A percentile compares a stretch with the other conserved stretches of the same genome.
Evolutionary conservation across 1,284 basidiomycete genomes (phyloP).

Genomic region (Schizophyllum amplum): DNA sequence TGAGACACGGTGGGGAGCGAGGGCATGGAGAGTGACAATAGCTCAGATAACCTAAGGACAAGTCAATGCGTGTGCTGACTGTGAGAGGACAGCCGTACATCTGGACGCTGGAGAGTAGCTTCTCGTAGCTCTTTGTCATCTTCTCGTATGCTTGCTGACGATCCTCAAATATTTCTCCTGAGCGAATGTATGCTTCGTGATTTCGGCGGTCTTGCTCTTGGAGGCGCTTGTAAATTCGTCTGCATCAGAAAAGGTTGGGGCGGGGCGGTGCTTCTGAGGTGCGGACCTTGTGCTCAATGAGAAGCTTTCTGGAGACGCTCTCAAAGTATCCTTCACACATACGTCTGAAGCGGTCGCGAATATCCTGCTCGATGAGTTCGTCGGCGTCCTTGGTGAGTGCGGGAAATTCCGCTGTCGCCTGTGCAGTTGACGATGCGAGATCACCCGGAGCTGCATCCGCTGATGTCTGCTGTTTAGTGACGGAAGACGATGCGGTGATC

Average conservation of each 20-base stretch:
- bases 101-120: conserved; percentile 79
- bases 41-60: conserved; percentile 69
- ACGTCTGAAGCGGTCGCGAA: conserved; percentile 83
- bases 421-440: conserved; percentile 34
- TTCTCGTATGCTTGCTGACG: conserved; percentile 97
- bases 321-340: conserved; percentile 95
- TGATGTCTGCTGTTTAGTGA: conserved; percentile 45
- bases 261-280: not conserved
- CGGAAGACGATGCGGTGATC: conserved; percentile 38
- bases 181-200: conserved; percentile 97
- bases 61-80: not conserved
- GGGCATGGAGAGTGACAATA: conserved; percentile 78
- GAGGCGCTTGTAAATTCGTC: conserved; percentile 50
- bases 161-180: conserved; percentile 98
- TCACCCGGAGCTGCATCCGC: conserved; percentile 44
- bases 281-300: conserved; percentile 83
- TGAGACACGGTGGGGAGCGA: conserved; percentile 73
- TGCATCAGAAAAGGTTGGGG: conserved; percentile 8
- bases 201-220: conserved; percentile 96
- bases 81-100: conserved; percentile 36
- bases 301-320: conserved; percentile 82
- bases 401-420: conserved; percentile 34
- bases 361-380: conserved; percentile 76
- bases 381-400: conserved; percentile 43
- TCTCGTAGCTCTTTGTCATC: conserved; percentile 94